Base-by-base conservation (phyloP, 129 eudicot species). In the Centaurea solstitialis region DNA sequence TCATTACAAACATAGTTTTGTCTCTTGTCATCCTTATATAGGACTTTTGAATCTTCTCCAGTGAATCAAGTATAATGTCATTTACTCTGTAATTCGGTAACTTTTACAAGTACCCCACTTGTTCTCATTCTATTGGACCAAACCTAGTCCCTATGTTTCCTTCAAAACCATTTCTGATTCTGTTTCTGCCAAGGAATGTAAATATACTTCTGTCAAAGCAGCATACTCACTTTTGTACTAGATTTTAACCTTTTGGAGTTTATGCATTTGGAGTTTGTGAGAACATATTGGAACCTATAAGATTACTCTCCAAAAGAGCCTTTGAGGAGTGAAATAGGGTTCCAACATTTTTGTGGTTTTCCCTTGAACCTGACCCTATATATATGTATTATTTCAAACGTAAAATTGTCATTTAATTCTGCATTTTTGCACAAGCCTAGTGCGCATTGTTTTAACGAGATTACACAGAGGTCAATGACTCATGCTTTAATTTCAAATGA, bases 191-290 rank as follows among this genome's bases (percentile, higher is more conserved):
- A 26, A 59, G 30, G 68, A 20, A 8, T 72, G 38, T 13, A 6
- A 12, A 20, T 57, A 66, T 80, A 77, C 73, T 72, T 80, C 65
- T 39, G 66, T 39, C 47, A 22, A 24, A 24, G 72, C 65, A 15
- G 68, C 41, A 28, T 66, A 74, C 50, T 30, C 6, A 21, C 75
- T 79, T 47, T 71, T 61, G 28, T 5, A 30, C n/a, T 37, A 61
- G 78, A 72, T 15, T 28, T 72, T 9, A 26, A 13, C 6, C 61
- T 47, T 47, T 47, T 12, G 61, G 61, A 47, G 6, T 47, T 47
- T 47, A 47, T 47, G 6, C 61, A 13, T 47, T 3, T 47, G 18
- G 18, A 13, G n/a, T 47, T 12, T 12, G 7, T 47, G 18, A 13
- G 61, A 47, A 47, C 13, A 47, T 47, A n/a, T 47, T 18, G n/a